These are phyloP conservation scores for Rhododendron mucronatum DNA, from an alignment of 148 eudicot species.

Conservation along the genomic window DNA sequence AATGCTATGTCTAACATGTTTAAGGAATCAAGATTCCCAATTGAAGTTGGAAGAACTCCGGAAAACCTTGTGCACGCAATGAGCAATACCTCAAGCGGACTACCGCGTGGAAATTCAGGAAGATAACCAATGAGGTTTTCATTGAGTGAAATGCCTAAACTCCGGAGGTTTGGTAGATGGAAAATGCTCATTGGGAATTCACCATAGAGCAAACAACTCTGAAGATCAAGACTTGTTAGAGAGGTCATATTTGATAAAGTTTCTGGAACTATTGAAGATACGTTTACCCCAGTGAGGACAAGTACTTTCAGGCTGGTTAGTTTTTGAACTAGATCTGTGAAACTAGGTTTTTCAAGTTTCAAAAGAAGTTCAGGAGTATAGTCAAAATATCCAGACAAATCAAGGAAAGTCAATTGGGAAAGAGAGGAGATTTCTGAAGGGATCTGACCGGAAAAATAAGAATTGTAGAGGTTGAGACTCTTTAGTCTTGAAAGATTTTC, in stretches of 20 bases:
- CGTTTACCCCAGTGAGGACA: conserved; percentile 8
- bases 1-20: not conserved
- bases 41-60: conserved; percentile 27
- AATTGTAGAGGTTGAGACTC: not conserved
- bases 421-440: not conserved
- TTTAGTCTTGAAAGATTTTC: not conserved
- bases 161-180: conserved; percentile 21
- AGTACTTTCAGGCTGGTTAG: conserved; percentile 20
- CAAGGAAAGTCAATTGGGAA: not conserved
- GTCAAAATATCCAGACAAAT: not conserved
- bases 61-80: conserved; percentile 7
- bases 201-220: conserved; percentile 22
- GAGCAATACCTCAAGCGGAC: no score
- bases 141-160: not conserved
- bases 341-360: conserved; percentile 16
- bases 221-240: not conserved
- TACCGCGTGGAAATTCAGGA: no score
- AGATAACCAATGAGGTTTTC: not conserved
- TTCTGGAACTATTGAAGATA: conserved; percentile 23
- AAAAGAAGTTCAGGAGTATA: not conserved
- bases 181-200: conserved; percentile 22
- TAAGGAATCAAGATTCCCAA: conserved; percentile 19
- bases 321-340: conserved; percentile 13
- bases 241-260: conserved; percentile 16
- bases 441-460: not conserved